These are phyloP conservation scores for Trametes sanguinea DNA, from an alignment of 768 basidiomycete species.

Conservation along the genomic window DNA sequence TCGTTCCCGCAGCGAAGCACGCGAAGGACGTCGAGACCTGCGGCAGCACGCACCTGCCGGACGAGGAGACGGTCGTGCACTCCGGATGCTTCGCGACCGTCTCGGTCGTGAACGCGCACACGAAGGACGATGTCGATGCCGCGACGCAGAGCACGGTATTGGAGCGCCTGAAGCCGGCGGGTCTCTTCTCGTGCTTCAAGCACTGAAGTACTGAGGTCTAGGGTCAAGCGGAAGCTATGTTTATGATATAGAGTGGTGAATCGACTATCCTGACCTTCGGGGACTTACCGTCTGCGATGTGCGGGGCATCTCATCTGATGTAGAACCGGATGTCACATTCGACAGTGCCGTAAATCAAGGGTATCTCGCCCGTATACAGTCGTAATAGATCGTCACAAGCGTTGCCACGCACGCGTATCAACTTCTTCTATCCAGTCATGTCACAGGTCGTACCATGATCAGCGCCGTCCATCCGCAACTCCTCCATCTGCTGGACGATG, in stretches of 20 bases:
- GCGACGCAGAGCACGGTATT: slow-evolving; percentile 42
- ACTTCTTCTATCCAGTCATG: background rate
- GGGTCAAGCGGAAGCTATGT: background rate
- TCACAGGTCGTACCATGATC: background rate
- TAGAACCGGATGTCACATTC: background rate
- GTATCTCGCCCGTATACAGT: slow-evolving; percentile 5
- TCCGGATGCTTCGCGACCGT: slow-evolving; percentile 49
- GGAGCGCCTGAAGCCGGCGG: slow-evolving; percentile 32
- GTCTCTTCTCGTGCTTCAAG: slow-evolving; percentile 16
- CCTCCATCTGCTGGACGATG: background rate
- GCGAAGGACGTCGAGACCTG: slow-evolving; percentile 48
- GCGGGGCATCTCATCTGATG: background rate
- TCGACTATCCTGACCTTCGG: background rate
- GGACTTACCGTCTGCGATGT: background rate
- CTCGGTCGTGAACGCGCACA: slow-evolving; percentile 37
- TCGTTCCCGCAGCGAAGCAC: slow-evolving; percentile 32
- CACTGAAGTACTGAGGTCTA: background rate
- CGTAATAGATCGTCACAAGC: background rate
- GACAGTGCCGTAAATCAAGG: background rate
- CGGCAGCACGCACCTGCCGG: slow-evolving; percentile 44
- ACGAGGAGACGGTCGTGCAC: slow-evolving; percentile 43
- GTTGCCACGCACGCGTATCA: background rate
- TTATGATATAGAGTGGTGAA: background rate
- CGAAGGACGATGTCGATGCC: slow-evolving; percentile 46
- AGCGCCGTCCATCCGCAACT: background rate